Evolutionary conservation across 2,329 filamentous ascomycete genomes (phyloP).

Genomic region (Cercospora canescens): DNA sequence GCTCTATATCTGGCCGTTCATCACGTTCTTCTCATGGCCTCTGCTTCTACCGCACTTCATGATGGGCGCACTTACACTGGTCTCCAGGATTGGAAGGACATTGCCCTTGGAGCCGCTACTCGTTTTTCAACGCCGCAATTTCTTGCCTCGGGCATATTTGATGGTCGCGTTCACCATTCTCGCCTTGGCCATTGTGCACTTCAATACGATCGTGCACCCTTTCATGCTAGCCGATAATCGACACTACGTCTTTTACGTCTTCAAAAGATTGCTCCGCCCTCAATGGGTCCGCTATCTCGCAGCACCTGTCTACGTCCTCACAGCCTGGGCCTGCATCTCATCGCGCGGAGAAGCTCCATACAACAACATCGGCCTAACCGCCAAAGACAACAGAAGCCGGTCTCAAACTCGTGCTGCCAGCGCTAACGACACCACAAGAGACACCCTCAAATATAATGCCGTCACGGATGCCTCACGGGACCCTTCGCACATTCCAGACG

Average conservation of each 20-base stretch:
- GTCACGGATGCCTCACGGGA: slow-evolving; percentile 8
- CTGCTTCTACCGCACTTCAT: slow-evolving; percentile 63
- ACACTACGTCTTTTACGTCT: slow-evolving; percentile 97
- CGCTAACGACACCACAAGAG: background rate
- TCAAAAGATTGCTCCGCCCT: slow-evolving; percentile 70
- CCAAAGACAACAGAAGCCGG: background rate
- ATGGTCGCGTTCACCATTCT: slow-evolving; percentile 39
- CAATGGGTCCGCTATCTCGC: slow-evolving; percentile 49
- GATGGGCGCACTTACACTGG: slow-evolving; percentile 28
- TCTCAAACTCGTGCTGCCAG: background rate
- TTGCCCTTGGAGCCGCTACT: slow-evolving; percentile 34
- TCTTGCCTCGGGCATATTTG: slow-evolving; percentile 42
- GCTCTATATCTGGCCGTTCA: slow-evolving; percentile 91
- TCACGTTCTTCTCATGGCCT: slow-evolving; percentile 85
- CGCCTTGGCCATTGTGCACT: slow-evolving; percentile 60
- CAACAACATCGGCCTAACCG: background rate
- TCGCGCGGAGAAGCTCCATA: slow-evolving; percentile 47
- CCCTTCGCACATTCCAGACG: slow-evolving; percentile 27
- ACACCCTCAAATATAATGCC: slow-evolving; percentile 7
- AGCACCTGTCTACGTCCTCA: slow-evolving; percentile 68
- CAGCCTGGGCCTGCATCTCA: slow-evolving; percentile 68
- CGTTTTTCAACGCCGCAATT: slow-evolving; percentile 34
- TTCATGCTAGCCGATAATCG: slow-evolving; percentile 96
- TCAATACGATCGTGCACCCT: slow-evolving; percentile 92
- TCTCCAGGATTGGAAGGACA: slow-evolving; percentile 26